These are phyloP conservation scores for Aureobasidium sp. DNA, from an alignment of 2,329 filamentous ascomycete species.

Conservation along the genomic window DNA sequence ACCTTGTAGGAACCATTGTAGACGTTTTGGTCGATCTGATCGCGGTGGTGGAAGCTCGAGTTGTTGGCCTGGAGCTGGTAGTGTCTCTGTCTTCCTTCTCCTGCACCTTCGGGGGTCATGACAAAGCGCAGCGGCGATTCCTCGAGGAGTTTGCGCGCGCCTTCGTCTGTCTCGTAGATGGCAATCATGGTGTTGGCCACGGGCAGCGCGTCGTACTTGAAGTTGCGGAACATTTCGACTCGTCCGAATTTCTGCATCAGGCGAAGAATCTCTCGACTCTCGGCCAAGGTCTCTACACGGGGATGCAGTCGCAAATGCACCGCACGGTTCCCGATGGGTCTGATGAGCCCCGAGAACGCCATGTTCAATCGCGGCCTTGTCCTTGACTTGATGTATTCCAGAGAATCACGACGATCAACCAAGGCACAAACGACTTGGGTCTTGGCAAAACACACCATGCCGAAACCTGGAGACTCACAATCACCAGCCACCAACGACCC, in stretches of 20 bases:
- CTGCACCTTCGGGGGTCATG: constrained; percentile 27
- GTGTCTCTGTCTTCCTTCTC: constrained; percentile 3
- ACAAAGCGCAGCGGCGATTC: constrained; percentile 40
- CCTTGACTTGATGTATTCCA: not conserved
- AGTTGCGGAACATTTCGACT: constrained; percentile 38
- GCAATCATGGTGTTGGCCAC: constrained; percentile 37
- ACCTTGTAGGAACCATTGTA: constrained; percentile 25
- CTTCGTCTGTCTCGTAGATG: constrained; percentile 35
- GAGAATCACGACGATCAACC: no score
- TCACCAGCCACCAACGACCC: no score
- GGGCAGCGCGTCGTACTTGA: constrained; percentile 38
- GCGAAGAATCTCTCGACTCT: constrained; percentile 39
- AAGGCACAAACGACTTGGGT: not conserved
- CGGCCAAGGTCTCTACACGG: constrained; percentile 38
- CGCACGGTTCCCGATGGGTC: constrained; percentile 32
- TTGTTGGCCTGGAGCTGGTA: constrained; percentile 8
- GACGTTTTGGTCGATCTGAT: constrained; percentile 27
- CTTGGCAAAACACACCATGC: not conserved
- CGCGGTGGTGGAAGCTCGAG: constrained; percentile 9
- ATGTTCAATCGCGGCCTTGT: no score
- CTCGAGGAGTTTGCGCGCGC: constrained; percentile 34
- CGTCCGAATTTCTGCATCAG: constrained; percentile 42
- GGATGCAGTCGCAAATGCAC: constrained; percentile 41
- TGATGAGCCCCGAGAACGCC: constrained; percentile 13
- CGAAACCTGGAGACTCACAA: no score